These are phyloP conservation scores for Phytophthora europaea DNA, from an alignment of 352 stramenopile genomes.

Conservation along the genomic window DNA sequence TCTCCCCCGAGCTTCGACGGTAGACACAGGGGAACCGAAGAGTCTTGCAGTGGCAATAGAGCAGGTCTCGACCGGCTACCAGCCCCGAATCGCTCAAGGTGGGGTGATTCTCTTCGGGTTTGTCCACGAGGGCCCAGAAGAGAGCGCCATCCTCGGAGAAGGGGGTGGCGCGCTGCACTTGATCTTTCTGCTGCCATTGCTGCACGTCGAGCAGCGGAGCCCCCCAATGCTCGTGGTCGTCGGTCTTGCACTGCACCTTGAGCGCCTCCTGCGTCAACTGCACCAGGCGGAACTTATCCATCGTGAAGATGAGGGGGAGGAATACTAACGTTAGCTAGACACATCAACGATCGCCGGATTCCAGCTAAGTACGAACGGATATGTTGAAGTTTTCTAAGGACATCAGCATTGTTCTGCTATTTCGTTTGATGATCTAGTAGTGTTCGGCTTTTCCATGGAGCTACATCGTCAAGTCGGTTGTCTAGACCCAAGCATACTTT, in stretches of 20 bases:
- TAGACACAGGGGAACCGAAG: constrained; percentile 58
- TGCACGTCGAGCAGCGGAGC: constrained; percentile 40
- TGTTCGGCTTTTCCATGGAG: background rate
- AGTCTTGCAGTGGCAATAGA: constrained; percentile 66
- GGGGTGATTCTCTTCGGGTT: constrained; percentile 17
- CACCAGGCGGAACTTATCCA: constrained; percentile 58
- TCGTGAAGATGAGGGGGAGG: background rate
- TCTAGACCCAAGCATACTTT: constrained; percentile 63
- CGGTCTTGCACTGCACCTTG: constrained; percentile 62
- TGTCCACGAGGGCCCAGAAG: constrained; percentile 68
- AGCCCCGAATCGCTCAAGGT: constrained; percentile 30
- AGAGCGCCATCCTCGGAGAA: constrained; percentile 56
- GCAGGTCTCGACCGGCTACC: constrained; percentile 28
- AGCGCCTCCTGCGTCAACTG: constrained; percentile 61
- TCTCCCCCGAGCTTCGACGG: constrained; percentile 33
- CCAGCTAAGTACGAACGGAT: constrained; percentile 13
- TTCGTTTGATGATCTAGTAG: background rate
- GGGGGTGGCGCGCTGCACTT: constrained; percentile 47
- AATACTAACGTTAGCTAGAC: background rate
- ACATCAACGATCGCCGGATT: constrained; percentile 1
- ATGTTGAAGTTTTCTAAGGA: background rate
- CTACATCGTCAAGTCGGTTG: background rate
- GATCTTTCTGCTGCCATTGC: constrained; percentile 62
- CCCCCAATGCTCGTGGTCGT: constrained; percentile 65
- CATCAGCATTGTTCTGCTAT: background rate